Base-by-base conservation (phyloP, 768 basidiomycete genomes). In the Tricholoma matsutake region DNA sequence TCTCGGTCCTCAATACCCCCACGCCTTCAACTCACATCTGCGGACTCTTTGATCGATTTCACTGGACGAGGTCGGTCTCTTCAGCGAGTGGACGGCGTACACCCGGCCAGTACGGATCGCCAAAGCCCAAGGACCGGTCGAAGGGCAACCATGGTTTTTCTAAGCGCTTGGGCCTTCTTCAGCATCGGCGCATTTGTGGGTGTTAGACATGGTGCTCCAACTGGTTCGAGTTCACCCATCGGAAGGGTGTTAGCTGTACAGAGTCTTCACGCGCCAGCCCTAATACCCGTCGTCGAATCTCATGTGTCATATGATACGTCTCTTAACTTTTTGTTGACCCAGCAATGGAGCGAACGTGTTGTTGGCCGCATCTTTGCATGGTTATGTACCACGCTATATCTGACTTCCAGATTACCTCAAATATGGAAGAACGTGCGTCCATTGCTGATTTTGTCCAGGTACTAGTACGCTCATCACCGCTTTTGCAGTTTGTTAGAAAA, bases 391-490 rank as follows among this genome's bases (percentile, higher is more conserved):
- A 91, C 87, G 0, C 78, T 98, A 14, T 99, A 99, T 73, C 78
- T 99, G 35, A 98, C 96, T 3, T 92, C 91, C 3, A 86, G 97
- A 61, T 75, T 99, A 67, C 97, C 97, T 20, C 97, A 99, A 73
- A 97, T 99, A 64, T 98, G 97, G 97, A 96, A 96, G 75, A 98
- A 98, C 69, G 96, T 97, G 73, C 72, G 94, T 86, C 1, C 37
- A 54, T 31, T n/a, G 25, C 35, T 55, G 47, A 31, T 20, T 54
- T 29, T 61, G 53, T 22, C 20, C 54, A 20, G 47, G 49, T 37
- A 39, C 34, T 5, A 7, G 14, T 59, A 32, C 37, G 37, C 55
- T 52, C 32, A 61, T 28, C 6, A 62, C 61, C 52, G 9, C 62
- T 57, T 54, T 31, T 55, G 13, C 65, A 96, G 94, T 96, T 83